Evolutionary conservation across 2,329 filamentous ascomycete genomes (phyloP), one percentile per base, ranked within the genome.

Genomic region (Drechslerella dactyloides): DNA sequence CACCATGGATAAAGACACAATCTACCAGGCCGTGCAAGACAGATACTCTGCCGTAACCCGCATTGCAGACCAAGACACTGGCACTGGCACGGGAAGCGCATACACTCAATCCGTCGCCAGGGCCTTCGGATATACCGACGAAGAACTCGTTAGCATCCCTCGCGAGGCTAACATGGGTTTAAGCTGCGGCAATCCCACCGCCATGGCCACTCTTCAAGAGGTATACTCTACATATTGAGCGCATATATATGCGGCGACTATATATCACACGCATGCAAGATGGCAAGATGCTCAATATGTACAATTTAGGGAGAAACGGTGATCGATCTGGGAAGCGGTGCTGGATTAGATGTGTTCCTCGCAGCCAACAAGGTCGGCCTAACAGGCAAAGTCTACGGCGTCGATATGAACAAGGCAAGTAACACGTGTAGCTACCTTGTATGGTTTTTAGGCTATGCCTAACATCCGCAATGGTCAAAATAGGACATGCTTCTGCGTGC

Each of bases 381-480:
- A 0, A 77, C 76, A 2, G 85, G 85, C 1, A 81, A 78, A 27
- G 84, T 80, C 2, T 83, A 86, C 54, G 86, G 85, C 6, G 79
- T 87, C 2, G 85, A 88, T 74, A 87, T 87, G 83, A 87, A 84
- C 73, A 81, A 85, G 78, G 84, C 83, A 75, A 37, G n/a, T n/a
- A n/a, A n/a, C n/a, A n/a, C n/a, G n/a, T n/a, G n/a, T n/a, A n/a
- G n/a, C n/a, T n/a, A n/a, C n/a, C n/a, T n/a, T n/a, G n/a, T n/a
- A n/a, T n/a, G n/a, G n/a, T n/a, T n/a, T n/a, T n/a, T n/a, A n/a
- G n/a, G n/a, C n/a, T n/a, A n/a, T n/a, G n/a, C n/a, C n/a, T n/a
- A n/a, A n/a, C n/a, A n/a, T n/a, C n/a, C n/a, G n/a, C 8, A 7
- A 40, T 21, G 15, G 42, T 50, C 46, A 46, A 27, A 8, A 0